Percentiles rank a stretch among this genome's conserved stretches.
Conservation (phyloP, 2,329 filamentous ascomycete species). For the Exophiala aquamarina region DNA sequence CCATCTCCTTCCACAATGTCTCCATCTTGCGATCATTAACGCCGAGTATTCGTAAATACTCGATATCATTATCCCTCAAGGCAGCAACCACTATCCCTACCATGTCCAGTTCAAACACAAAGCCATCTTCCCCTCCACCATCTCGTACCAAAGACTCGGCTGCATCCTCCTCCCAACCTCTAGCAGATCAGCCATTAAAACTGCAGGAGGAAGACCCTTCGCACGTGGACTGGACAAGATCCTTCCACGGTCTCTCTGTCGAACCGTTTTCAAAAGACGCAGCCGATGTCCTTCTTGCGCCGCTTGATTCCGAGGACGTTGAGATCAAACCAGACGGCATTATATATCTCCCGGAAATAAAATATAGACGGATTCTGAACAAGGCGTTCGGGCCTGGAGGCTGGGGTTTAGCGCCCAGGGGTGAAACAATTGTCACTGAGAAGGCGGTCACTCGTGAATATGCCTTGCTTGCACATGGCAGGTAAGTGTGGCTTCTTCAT, state of each 20-base stretch:
- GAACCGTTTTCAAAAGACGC: constrained; percentile 70
- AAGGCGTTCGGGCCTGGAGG: constrained; percentile 89
- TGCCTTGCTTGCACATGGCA: constrained; percentile 80
- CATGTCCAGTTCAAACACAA: background rate
- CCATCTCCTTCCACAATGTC: too few species aligned
- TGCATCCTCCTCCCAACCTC: constrained; percentile 30
- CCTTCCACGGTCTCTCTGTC: constrained; percentile 75
- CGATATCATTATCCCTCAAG: background rate
- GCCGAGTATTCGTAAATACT: background rate
- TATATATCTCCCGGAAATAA: constrained; percentile 95
- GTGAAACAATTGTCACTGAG: constrained; percentile 80
- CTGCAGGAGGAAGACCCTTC: constrained; percentile 46
- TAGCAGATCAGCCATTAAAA: constrained; percentile 46
- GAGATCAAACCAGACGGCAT: constrained; percentile 98
- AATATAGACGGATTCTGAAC: constrained; percentile 90
- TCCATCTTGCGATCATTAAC: too few species aligned
- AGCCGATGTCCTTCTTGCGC: constrained; percentile 65
- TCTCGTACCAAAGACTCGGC: constrained; percentile 26
- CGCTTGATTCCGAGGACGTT: constrained; percentile 71
- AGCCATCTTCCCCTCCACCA: background rate
- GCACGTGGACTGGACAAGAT: constrained; percentile 77
- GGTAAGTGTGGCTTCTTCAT: constrained; percentile 59
- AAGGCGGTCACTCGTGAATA: constrained; percentile 86
- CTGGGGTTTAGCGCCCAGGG: constrained; percentile 88
- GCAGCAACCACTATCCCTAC: background rate